A percentile compares a stretch with the other conserved stretches of the same genome.
These are phyloP conservation scores for Solanum boliviense DNA, from an alignment of 257 asterid species.

Conservation along the genomic window DNA sequence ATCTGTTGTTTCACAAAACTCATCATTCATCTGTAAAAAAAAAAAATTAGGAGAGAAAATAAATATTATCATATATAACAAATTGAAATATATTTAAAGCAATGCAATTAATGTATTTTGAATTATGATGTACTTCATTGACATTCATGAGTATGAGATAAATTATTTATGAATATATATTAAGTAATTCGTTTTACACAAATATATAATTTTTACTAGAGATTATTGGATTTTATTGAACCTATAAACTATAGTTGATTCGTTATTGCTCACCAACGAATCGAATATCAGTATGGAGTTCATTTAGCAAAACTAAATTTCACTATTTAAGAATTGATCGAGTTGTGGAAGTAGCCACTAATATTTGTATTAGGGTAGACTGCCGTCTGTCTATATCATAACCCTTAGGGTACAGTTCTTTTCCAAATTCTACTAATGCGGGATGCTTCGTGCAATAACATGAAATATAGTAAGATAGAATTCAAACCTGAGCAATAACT, in stretches of 20 bases:
- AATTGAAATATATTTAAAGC: not conserved
- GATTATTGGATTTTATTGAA: not conserved
- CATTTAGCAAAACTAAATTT: not conserved
- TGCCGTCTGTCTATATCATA: not conserved
- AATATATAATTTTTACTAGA: not conserved
- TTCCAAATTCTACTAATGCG: not conserved
- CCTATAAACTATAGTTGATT: too few relatives aligned
- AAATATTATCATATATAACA: not conserved
- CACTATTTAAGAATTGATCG: not conserved
- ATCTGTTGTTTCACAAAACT: not conserved
- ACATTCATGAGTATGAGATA: not conserved
- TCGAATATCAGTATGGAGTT: not conserved
- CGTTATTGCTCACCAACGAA: not conserved
- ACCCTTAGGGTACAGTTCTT: rapidly evolving
- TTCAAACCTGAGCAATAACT: not conserved
- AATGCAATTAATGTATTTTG: not conserved
- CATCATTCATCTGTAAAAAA: not conserved
- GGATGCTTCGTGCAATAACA: not conserved
- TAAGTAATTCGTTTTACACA: not conserved
- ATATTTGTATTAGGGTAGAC: not conserved
- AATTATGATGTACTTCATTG: not conserved
- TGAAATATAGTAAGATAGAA: not conserved
- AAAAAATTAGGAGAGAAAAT: not conserved
- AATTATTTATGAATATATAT: not conserved
- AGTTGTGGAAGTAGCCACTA: rapidly evolving